Conservation (phyloP, 2,329 filamentous ascomycete species). For the Sarocladium strictum region DNA sequence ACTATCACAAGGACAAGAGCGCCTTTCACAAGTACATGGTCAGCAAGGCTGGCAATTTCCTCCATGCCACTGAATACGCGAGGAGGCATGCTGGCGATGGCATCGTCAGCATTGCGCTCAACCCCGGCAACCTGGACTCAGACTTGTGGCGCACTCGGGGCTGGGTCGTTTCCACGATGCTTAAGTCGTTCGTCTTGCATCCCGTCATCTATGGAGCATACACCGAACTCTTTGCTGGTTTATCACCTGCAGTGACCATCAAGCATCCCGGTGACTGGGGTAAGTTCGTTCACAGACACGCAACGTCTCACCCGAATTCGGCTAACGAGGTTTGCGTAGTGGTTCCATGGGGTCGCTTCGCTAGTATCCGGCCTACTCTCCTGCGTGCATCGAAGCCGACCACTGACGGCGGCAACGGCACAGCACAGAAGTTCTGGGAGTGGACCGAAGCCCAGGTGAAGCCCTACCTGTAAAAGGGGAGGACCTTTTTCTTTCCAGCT, state of each 20-base stretch:
- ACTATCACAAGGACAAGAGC: conserved; percentile 14
- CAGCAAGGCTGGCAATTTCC: conserved; percentile 20
- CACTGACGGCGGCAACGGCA: conserved; percentile 31
- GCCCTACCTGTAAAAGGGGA: conserved; percentile 13
- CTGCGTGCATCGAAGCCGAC: conserved; percentile 22
- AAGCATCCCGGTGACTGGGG: conserved; percentile 29
- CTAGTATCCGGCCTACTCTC: conserved; percentile 27
- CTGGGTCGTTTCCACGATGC: conserved; percentile 10
- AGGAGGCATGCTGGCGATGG: conserved; percentile 23
- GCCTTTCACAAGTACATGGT: conserved; percentile 17
- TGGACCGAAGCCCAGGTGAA: conserved; percentile 34
- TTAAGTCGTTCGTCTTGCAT: conserved; percentile 15
- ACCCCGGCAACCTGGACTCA: conserved; percentile 29
- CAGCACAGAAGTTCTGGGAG: conserved; percentile 31
- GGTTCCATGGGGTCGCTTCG: conserved; percentile 29
- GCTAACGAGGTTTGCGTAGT: conserved; percentile 14
- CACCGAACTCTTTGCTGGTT: conserved; percentile 40
- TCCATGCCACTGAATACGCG: conserved; percentile 20
- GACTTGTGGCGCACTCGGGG: conserved; percentile 22
- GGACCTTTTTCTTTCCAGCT: too few species aligned
- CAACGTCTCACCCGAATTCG: too few species aligned
- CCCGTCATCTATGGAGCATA: conserved; percentile 36
- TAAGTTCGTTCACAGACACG: conserved; percentile 10
- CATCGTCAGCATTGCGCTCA: conserved; percentile 21
- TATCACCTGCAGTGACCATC: conserved; percentile 34